Conservation (phyloP, 1,139 yeast species). For the Lodderomyces margitis region DNA sequence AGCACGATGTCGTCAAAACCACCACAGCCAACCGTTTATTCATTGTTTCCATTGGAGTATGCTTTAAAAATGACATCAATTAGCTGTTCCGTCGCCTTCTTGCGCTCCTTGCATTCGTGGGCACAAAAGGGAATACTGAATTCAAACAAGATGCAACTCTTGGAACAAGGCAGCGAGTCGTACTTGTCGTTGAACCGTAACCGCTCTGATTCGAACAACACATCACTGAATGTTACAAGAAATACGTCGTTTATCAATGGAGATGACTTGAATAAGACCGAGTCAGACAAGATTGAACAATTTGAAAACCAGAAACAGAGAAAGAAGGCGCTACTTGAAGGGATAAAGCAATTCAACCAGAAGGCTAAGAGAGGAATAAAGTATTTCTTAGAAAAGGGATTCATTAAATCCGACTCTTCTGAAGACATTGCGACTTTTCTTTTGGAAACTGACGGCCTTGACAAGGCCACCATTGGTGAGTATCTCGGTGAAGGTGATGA, state of each 20-base stretch:
- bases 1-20: conserved; percentile 61
- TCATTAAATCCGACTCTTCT: conserved; percentile 63
- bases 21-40: conserved; percentile 56
- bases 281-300: conserved; percentile 71
- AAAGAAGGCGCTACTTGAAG: conserved; percentile 78
- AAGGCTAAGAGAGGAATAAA: conserved; percentile 81
- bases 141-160: neutral
- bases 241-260: conserved; percentile 34
- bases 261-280: conserved; percentile 25
- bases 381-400: conserved; percentile 58
- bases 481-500: conserved; percentile 89
- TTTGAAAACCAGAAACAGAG: conserved; percentile 83
- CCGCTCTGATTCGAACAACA: conserved; percentile 41
- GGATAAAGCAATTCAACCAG: conserved; percentile 75
- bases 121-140: conserved; percentile 65
- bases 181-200: conserved; percentile 28
- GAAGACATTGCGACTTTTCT: conserved; percentile 71
- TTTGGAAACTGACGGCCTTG: conserved; percentile 74
- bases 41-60: conserved; percentile 70
- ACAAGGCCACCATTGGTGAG: conserved; percentile 85
- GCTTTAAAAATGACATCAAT: conserved; percentile 81
- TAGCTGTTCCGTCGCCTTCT: conserved; percentile 75
- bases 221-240: conserved; percentile 25
- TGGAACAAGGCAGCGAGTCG: conserved; percentile 17
- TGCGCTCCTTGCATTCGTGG: conserved; percentile 83